A percentile compares a stretch with the other conserved stretches of the same genome.
These are phyloP conservation scores for Xylaria sp. DNA, from an alignment of 2,329 filamentous ascomycete genomes.

Conservation along the genomic window DNA sequence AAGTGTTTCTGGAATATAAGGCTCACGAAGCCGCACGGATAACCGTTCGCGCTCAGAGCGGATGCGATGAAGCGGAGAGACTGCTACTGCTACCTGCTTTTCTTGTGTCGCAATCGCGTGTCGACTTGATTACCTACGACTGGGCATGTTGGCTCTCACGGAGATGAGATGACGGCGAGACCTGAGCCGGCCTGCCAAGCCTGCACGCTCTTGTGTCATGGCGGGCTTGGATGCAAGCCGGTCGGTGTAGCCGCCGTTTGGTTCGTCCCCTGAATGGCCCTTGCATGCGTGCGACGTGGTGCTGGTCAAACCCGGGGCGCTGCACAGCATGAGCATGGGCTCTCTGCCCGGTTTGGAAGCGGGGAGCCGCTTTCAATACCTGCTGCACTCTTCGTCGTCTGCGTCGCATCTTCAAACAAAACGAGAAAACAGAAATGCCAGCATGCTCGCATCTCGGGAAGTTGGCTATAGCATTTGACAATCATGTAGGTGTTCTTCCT, in stretches of 20 bases:
- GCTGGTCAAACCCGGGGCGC: conserved; percentile 1
- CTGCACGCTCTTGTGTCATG: conserved; percentile 21
- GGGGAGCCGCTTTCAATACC: too few relatives aligned
- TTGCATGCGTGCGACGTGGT: conserved; percentile 8
- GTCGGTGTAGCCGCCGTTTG: neutral
- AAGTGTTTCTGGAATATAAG: neutral
- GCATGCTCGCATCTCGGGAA: too few relatives aligned
- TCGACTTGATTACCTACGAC: neutral
- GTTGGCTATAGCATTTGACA: too few relatives aligned
- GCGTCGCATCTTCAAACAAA: neutral
- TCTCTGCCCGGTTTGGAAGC: neutral
- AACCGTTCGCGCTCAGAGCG: neutral
- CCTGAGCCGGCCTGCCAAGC: conserved; percentile 21
- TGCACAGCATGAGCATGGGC: too few relatives aligned
- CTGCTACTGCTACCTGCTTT: neutral
- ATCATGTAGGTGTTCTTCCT: too few relatives aligned
- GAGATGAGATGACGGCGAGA: conserved; percentile 15
- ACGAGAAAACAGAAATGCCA: neutral
- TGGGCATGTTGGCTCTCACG: neutral
- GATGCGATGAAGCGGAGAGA: too few relatives aligned
- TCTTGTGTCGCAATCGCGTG: neutral
- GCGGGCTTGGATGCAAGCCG: conserved; percentile 9
- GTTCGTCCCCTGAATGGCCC: conserved; percentile 17
- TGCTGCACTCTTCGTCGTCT: too few relatives aligned
- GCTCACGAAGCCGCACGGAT: neutral